Conservation (phyloP, 495 filamentous ascomycete genomes). For the Cenococcum geophilum region DNA sequence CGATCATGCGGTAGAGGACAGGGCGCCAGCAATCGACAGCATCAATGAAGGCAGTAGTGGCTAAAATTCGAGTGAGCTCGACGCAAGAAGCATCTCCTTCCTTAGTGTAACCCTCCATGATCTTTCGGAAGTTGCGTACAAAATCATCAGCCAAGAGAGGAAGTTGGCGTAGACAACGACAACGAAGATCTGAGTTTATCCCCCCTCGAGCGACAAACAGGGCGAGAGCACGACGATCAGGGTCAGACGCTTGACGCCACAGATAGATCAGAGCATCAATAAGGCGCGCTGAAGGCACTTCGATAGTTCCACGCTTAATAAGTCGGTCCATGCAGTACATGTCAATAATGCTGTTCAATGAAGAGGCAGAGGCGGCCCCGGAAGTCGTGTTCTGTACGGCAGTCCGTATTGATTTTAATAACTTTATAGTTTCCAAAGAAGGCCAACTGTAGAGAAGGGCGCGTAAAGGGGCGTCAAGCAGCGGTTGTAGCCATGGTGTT, state of each 20-base stretch:
- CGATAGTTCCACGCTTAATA: conserved; percentile 6
- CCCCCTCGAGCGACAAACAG: conserved; percentile 2
- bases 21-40: conserved; percentile 11
- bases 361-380: neutral
- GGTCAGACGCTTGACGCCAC: conserved; percentile 7
- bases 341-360: conserved; percentile 10
- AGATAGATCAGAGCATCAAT: conserved; percentile 14
- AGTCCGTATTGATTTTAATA: neutral
- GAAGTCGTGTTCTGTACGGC: neutral
- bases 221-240: conserved; percentile 11
- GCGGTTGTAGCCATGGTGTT: neutral
- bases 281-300: neutral
- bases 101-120: conserved; percentile 3
- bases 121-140: neutral
- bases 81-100: conserved; percentile 13
- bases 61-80: conserved; percentile 16
- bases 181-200: conserved; percentile 9
- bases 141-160: conserved; percentile 5
- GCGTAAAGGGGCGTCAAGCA: neutral
- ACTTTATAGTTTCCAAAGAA: neutral
- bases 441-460: neutral
- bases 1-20: conserved; percentile 17
- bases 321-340: conserved; percentile 18
- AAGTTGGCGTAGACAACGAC: conserved; percentile 11
- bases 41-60: neutral